phyloP scores from a whole-genome alignment of 768 basidiomycete species.

The Auricularia sp. region DNA sequence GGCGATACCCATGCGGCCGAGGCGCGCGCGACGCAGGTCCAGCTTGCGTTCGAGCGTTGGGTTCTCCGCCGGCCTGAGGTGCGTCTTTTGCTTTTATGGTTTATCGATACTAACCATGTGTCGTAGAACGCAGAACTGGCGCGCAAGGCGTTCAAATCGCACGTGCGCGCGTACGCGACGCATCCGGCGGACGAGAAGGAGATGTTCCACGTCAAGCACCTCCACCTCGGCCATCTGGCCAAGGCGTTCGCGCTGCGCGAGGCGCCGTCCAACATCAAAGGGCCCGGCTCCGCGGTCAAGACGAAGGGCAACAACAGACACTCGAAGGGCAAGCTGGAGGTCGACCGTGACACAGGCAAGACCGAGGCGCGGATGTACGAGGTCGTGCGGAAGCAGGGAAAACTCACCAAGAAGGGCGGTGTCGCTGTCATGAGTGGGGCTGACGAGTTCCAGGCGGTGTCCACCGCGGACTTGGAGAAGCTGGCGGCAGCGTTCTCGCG shows the following conservation, averaged over 20 bases:
- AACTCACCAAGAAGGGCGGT: constrained; percentile 71
- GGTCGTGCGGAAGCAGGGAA: constrained; percentile 74
- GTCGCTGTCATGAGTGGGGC: constrained; percentile 53
- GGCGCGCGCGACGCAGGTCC: constrained; percentile 87
- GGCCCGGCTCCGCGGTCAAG: constrained; percentile 9
- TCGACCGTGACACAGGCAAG: constrained; percentile 12
- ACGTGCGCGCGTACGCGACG: constrained; percentile 93
- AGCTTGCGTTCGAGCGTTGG: constrained; percentile 92
- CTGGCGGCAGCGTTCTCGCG: not conserved
- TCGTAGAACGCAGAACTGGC: constrained; percentile 66
- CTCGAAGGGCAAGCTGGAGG: constrained; percentile 10
- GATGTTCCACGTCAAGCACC: constrained; percentile 89
- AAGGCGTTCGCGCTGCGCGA: constrained; percentile 88
- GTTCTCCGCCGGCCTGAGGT: constrained; percentile 67
- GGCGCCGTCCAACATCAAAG: constrained; percentile 45
- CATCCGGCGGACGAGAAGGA: constrained; percentile 93
- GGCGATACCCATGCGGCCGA: constrained; percentile 76
- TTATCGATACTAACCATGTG: constrained; percentile 6
- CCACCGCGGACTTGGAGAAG: constrained; percentile 11
- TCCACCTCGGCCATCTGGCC: constrained; percentile 90
- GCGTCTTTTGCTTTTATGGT: constrained; percentile 14
- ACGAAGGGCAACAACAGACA: constrained; percentile 12
- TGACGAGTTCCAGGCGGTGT: constrained; percentile 62
- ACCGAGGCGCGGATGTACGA: constrained; percentile 78
- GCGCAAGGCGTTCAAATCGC: constrained; percentile 79